Evolutionary conservation across 2,329 filamentous ascomycete species (phyloP), one percentile per base, ranked within the genome.

Genomic region (Alternaria metachromatica): DNA sequence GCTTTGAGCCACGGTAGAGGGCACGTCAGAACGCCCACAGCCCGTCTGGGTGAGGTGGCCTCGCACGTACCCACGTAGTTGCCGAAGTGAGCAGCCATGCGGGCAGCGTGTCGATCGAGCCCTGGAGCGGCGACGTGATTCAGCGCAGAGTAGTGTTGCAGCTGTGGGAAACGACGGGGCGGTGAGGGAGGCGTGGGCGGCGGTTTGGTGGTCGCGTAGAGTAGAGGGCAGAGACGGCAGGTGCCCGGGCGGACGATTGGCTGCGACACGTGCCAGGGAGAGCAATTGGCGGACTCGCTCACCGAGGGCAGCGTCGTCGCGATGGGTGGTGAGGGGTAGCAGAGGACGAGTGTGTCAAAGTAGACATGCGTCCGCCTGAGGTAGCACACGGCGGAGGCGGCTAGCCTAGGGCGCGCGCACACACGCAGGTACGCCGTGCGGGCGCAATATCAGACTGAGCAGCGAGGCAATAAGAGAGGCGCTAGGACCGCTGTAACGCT

Each of bases 21-120:
- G 63, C 44, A 48, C 46, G 41, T 61, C 57, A 65, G 58, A 48
- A 59, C 43, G 46, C 48, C 57, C 68, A 44, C 65, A 25, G 30
- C 56, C 48, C 46, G 54, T 63, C 69, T 60, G 55, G 57, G 58
- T 55, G 46, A 54, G 54, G 23, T 45, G 25, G 44, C 28, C 26
- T 50, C 20, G 60, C 48, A 67, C 63, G 49, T 67, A 74, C 74
- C 68, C 57, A 65, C 66, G 64, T 80, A 79, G 64, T 80, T 80
- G 57, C 78, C 77, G 68, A 69, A 76, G 64, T 65, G 64, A 60
- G 77, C 75, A 62, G 74, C 62, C 73, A 76, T 77, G 62, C 60
- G 62, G 70, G 62, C 63, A 60, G 62, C 46, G 58, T 64, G 74
- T 63, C 67, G 74, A 74, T 75, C 67, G 65, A 43, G 55, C 53